Conservation (phyloP, 768 basidiomycete genomes). For the Strobilomyces dryophilus region DNA sequence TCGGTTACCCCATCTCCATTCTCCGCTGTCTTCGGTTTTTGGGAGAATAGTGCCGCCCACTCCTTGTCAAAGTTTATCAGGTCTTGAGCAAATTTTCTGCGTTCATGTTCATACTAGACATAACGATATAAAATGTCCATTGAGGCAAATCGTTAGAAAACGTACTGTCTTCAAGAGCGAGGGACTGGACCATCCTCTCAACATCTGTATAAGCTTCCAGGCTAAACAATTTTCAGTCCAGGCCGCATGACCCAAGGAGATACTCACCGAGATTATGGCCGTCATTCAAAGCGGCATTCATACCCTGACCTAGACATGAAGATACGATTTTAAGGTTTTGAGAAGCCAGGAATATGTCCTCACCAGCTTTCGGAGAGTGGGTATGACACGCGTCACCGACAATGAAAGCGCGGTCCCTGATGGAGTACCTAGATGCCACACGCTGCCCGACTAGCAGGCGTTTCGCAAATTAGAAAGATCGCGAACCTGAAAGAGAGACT, state of each 20-base stretch:
- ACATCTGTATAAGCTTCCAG: constrained; percentile 44
- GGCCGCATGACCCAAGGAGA: constrained; percentile 26
- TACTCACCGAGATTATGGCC: constrained; percentile 59
- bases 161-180: constrained; percentile 35
- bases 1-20: constrained; percentile 30
- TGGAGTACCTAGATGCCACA: constrained; percentile 26
- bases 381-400: constrained; percentile 71
- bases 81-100: constrained; percentile 61
- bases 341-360: not conserved
- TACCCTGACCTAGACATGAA: constrained; percentile 27
- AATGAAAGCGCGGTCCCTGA: constrained; percentile 62
- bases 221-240: constrained; percentile 42
- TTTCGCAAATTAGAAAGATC: not conserved
- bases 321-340: not conserved
- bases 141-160: not conserved
- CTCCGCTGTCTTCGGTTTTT: constrained; percentile 46
- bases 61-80: constrained; percentile 66
- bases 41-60: constrained; percentile 37
- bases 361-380: constrained; percentile 60
- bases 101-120: constrained; percentile 59
- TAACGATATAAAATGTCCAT: too few relatives aligned
- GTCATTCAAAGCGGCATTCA: constrained; percentile 55
- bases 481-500: not conserved
- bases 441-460: constrained; percentile 54
- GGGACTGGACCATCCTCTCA: constrained; percentile 36